These are phyloP conservation scores for Nyssa sinensis DNA, from an alignment of 148 eudicot genomes.

Conservation along the genomic window DNA sequence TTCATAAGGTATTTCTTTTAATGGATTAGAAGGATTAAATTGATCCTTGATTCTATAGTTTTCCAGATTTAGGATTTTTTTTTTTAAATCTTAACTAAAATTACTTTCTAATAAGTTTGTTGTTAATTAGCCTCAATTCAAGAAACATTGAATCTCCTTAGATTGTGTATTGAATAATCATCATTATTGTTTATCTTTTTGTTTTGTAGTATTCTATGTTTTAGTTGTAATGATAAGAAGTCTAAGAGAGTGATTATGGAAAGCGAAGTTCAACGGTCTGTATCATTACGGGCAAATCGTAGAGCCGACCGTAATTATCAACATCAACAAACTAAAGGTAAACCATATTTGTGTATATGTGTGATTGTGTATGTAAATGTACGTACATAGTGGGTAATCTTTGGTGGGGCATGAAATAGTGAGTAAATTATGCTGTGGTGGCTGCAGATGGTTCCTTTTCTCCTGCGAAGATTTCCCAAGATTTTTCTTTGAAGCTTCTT, in stretches of 20 bases:
- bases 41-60: too few relatives aligned
- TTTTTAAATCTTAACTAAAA: background rate
- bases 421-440: slow-evolving; percentile 11
- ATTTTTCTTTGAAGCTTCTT: slow-evolving; percentile 53
- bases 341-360: background rate
- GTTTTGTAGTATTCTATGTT: background rate
- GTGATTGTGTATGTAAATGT: background rate
- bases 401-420: background rate
- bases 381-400: background rate
- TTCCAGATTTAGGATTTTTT: background rate
- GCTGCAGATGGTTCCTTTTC: slow-evolving; percentile 48
- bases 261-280: slow-evolving; percentile 41
- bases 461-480: slow-evolving; percentile 44
- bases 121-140: background rate
- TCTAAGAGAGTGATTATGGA: slow-evolving; percentile 41
- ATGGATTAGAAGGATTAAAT: too few relatives aligned
- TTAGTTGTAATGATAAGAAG: slow-evolving; percentile 22
- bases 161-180: background rate
- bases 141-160: background rate
- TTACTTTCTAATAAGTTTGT: background rate
- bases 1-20: too few relatives aligned
- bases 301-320: slow-evolving; percentile 42
- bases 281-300: slow-evolving; percentile 55
- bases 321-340: slow-evolving; percentile 38
- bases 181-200: background rate